Base-by-base conservation (phyloP, 371 early-diverging fungal species). In the Synchytrium microbalum region DNA sequence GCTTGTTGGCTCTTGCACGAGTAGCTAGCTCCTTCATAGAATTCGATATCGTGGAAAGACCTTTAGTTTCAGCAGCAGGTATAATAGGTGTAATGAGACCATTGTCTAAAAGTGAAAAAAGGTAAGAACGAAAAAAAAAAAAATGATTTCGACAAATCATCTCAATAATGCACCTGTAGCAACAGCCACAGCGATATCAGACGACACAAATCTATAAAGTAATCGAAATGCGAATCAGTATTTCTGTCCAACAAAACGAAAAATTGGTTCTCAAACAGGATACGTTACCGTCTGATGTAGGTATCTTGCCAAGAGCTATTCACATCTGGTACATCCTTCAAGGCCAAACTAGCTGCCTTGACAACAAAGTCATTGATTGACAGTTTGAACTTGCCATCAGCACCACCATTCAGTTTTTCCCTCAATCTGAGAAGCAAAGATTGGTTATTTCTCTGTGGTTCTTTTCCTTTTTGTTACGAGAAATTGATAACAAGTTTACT, bases 71-170 rank as follows among this genome's bases (percentile, higher is more conserved):
- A 59, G 90, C 92, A 59, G 78, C 75, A 65, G 78, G 73, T 51
- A 98, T 88, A 69, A 98, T 98, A 32, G 97, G 97, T 1, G 98
- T 98, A 71, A 98, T 95, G 68, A 98, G 84, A 54, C 98, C 98
- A 63, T 81, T 83, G 28, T 78, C 78, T 68, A 55, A 5, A 51
- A n/a, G 51, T 13, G 13, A n/a, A n/a, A n/a, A 28, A 13, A 55
- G 24, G 24, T 25, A 28, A 59, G n/a, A 38, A 38, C 32, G 25
- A 38, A 8, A n/a, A n/a, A 28, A 5, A 59, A 28, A 55, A 63
- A 62, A 2, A 59, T n/a, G 16, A 27, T 28, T 61, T 24, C 14
- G 23, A 23, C 14, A 27, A 54, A 54, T 3, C 23, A 51, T 60
- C 10, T 61, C 16, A 61, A 53, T 2, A 32, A 63, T 62, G 1